Evolutionary conservation across 495 filamentous ascomycete genomes (phyloP).

Genomic region (Hypoxylon perforatum): DNA sequence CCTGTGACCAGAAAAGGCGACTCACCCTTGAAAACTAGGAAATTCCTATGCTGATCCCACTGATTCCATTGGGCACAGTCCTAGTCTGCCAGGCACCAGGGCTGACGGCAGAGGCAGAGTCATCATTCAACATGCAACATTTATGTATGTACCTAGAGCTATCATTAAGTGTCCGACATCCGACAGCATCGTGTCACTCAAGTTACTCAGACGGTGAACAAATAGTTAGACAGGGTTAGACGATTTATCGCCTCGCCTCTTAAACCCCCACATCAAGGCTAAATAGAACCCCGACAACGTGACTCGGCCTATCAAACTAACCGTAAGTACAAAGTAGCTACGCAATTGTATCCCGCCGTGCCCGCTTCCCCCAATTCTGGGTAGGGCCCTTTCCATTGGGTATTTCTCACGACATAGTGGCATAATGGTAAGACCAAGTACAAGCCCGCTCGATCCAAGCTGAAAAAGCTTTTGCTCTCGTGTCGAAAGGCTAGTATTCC

Average conservation of each 20-base stretch:
- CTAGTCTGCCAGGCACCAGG: slow-evolving; percentile 33
- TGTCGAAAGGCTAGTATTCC: slow-evolving; percentile 14
- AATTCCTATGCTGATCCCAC: slow-evolving; percentile 24
- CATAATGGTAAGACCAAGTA: slow-evolving; percentile 28
- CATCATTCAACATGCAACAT: slow-evolving; percentile 19
- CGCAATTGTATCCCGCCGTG: slow-evolving; percentile 10
- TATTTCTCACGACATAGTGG: slow-evolving; percentile 10
- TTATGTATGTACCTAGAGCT: neutral
- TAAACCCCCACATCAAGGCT: slow-evolving; percentile 21
- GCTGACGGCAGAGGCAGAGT: slow-evolving; percentile 22
- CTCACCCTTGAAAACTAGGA: slow-evolving; percentile 18
- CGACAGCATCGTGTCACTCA: slow-evolving; percentile 14
- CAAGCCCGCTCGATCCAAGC: slow-evolving; percentile 9
- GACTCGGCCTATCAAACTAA: slow-evolving; percentile 38
- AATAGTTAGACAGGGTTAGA: neutral
- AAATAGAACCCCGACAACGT: slow-evolving; percentile 32
- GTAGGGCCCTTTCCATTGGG: slow-evolving; percentile 14
- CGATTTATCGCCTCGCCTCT: slow-evolving; percentile 10
- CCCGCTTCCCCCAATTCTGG: slow-evolving; percentile 1
- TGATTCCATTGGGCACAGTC: slow-evolving; percentile 10
- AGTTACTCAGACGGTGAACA: slow-evolving; percentile 23
- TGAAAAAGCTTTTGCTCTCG: slow-evolving; percentile 14
- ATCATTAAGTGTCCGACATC: slow-evolving; percentile 11
- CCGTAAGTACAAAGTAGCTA: slow-evolving; percentile 5
- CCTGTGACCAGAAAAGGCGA: slow-evolving; percentile 10